Conservation (phyloP, 305 asterid species). For the Striga hermonthica region DNA sequence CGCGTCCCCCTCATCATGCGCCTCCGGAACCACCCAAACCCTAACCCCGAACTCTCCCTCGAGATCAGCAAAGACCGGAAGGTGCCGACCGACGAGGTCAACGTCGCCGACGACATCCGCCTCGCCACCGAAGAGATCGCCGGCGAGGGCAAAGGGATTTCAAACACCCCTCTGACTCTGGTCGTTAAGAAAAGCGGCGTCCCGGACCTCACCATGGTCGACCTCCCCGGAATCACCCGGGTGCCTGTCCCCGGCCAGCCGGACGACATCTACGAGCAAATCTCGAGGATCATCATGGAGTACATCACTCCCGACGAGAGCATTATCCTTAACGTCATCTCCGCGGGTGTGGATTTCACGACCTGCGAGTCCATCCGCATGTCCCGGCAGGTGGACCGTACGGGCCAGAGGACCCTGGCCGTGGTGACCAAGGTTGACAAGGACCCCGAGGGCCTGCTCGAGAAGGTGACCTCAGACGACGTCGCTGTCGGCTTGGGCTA, state of each 20-base stretch:
- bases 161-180: constrained; percentile 28
- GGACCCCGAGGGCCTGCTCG: constrained; percentile 42
- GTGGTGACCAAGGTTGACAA: constrained; percentile 46
- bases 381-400: constrained; percentile 42
- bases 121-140: constrained; percentile 33
- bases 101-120: constrained; percentile 18
- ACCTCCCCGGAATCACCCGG: constrained; percentile 51
- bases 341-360: constrained; percentile 44
- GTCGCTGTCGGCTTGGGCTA: constrained; percentile 47
- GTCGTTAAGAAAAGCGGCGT: constrained; percentile 35
- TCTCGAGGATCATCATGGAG: constrained; percentile 39
- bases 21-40: constrained; percentile 22
- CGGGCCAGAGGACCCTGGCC: constrained; percentile 45
- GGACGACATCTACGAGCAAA: constrained; percentile 38
- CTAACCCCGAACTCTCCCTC: constrained; percentile 19
- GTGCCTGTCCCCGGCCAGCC: constrained; percentile 48
- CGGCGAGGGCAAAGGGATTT: constrained; percentile 34
- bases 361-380: constrained; percentile 46
- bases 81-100: constrained; percentile 27
- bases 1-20: constrained; percentile 37
- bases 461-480: constrained; percentile 41
- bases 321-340: constrained; percentile 44
- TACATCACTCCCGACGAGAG: constrained; percentile 46
- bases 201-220: constrained; percentile 45
- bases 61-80: constrained; percentile 24